Conservation (phyloP, 2,329 filamentous ascomycete genomes). For the Fusarium duplospermum region DNA sequence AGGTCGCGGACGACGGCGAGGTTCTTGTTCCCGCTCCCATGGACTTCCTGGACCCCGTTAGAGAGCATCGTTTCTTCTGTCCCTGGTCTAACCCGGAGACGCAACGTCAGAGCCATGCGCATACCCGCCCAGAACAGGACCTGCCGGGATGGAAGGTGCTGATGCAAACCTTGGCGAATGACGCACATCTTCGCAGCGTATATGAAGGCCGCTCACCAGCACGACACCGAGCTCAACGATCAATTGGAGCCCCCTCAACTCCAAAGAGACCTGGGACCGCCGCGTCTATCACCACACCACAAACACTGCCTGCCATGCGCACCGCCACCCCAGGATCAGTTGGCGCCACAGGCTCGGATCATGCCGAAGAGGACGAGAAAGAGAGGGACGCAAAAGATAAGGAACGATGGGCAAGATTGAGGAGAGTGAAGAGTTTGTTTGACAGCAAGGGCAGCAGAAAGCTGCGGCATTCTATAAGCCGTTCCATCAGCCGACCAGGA, state of each 20-base stretch:
- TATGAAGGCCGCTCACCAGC: conserved; percentile 47
- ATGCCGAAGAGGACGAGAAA: conserved; percentile 55
- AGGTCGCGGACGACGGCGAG: conserved; percentile 65
- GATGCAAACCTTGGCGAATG: conserved; percentile 67
- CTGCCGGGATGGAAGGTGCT: conserved; percentile 68
- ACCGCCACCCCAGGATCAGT: conserved; percentile 24
- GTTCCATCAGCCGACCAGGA: conserved; percentile 55
- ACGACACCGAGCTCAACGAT: conserved; percentile 20
- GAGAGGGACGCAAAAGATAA: conserved; percentile 71
- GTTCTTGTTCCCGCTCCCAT: conserved; percentile 71
- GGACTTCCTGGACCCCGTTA: conserved; percentile 74
- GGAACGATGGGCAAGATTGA: conserved; percentile 77
- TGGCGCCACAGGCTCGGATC: conserved; percentile 12
- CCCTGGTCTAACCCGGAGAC: conserved; percentile 77
- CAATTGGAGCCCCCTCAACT: conserved; percentile 35
- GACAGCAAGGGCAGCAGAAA: conserved; percentile 72
- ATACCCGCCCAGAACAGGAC: conserved; percentile 50
- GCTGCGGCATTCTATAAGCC: conserved; percentile 53
- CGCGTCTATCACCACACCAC: conserved; percentile 27
- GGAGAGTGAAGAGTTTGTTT: conserved; percentile 78
- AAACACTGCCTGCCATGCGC: conserved; percentile 3
- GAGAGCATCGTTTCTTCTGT: conserved; percentile 85
- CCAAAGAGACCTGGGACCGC: conserved; percentile 32
- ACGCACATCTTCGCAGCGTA: conserved; percentile 62
- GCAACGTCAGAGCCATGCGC: conserved; percentile 61